Percentiles rank a stretch among this genome's conserved stretches.
phyloP scores from a whole-genome alignment of 768 basidiomycete genomes.

The Ramaria rubella region DNA sequence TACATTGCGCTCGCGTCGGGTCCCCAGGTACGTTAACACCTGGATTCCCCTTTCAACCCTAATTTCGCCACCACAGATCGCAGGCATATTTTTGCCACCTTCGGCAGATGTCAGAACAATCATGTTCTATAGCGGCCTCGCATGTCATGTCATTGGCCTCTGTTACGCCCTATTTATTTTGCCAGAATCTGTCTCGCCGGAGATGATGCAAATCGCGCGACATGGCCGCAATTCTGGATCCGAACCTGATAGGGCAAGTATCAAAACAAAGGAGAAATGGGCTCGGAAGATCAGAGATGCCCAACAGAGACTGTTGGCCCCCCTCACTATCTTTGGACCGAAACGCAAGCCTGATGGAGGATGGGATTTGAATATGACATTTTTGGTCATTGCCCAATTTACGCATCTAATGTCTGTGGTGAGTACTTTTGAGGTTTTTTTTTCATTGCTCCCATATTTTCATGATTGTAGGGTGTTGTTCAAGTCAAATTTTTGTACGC shows the following conservation, averaged over 20 bases:
- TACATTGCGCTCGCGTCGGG: slow-evolving; percentile 34
- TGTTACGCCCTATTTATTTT: slow-evolving; percentile 27
- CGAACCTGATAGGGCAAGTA: neutral
- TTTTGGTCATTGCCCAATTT: slow-evolving; percentile 59
- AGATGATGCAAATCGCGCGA: slow-evolving; percentile 5
- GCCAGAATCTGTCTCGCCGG: slow-evolving; percentile 30
- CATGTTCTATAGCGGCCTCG: slow-evolving; percentile 30
- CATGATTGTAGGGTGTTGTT: slow-evolving; percentile 49
- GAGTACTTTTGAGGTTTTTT: slow-evolving; percentile 21
- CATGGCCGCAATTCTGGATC: neutral
- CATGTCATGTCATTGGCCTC: slow-evolving; percentile 20
- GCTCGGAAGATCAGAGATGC: neutral
- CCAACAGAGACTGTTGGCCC: slow-evolving; percentile 35
- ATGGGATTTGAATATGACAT: slow-evolving; percentile 70
- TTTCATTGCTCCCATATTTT: neutral
- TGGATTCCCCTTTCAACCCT: neutral
- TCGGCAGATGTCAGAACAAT: slow-evolving; percentile 12
- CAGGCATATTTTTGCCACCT: slow-evolving; percentile 23
- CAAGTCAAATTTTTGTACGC: slow-evolving; percentile 76
- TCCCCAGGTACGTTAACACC: slow-evolving; percentile 26
- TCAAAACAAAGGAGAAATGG: neutral
- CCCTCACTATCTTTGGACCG: slow-evolving; percentile 67
- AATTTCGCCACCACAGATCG: neutral
- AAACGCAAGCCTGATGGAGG: slow-evolving; percentile 26
- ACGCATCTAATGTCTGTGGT: slow-evolving; percentile 60